Evolutionary conservation across 2,329 filamentous ascomycete genomes (phyloP).

Genomic region (Arthrobotrys musiformis): DNA sequence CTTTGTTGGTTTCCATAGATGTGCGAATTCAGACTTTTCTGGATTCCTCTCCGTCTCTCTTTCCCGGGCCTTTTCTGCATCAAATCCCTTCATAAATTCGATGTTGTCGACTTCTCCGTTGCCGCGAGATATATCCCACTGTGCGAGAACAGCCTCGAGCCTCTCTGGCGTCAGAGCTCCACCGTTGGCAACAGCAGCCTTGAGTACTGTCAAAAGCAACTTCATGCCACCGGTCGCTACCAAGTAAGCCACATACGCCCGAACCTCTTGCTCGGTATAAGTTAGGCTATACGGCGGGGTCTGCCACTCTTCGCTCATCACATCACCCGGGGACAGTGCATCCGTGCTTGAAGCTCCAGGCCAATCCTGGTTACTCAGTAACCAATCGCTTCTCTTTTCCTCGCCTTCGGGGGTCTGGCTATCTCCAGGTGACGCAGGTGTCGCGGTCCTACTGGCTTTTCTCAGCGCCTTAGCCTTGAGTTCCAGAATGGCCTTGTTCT

Average conservation of each 20-base stretch:
- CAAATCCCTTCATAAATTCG: slow-evolving; percentile 43
- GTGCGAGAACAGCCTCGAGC: slow-evolving; percentile 18
- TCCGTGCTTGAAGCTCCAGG: slow-evolving; percentile 30
- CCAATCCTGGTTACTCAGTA: slow-evolving; percentile 39
- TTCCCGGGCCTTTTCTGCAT: slow-evolving; percentile 43
- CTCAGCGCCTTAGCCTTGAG: slow-evolving; percentile 49
- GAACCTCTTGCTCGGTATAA: slow-evolving; percentile 49
- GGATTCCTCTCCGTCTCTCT: slow-evolving; percentile 25
- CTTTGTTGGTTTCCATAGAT: slow-evolving; percentile 45
- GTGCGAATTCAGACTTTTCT: slow-evolving; percentile 33
- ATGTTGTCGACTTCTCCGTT: slow-evolving; percentile 14
- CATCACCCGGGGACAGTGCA: background rate
- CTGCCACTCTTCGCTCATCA: slow-evolving; percentile 47
- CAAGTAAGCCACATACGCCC: slow-evolving; percentile 47
- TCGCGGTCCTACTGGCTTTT: slow-evolving; percentile 49
- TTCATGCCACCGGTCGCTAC: slow-evolving; percentile 50
- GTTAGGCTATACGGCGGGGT: slow-evolving; percentile 45
- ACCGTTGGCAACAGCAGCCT: slow-evolving; percentile 12
- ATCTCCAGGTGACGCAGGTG: slow-evolving; percentile 34
- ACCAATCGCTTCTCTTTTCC: slow-evolving; percentile 34
- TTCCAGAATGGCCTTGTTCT: slow-evolving; percentile 53
- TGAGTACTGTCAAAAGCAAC: slow-evolving; percentile 23
- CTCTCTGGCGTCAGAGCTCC: slow-evolving; percentile 32
- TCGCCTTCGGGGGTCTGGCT: slow-evolving; percentile 8
- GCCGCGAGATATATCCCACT: slow-evolving; percentile 24